Evolutionary conservation across 176 grass and related monocot genomes (phyloP).

Genomic region (Triticum urartu): DNA sequence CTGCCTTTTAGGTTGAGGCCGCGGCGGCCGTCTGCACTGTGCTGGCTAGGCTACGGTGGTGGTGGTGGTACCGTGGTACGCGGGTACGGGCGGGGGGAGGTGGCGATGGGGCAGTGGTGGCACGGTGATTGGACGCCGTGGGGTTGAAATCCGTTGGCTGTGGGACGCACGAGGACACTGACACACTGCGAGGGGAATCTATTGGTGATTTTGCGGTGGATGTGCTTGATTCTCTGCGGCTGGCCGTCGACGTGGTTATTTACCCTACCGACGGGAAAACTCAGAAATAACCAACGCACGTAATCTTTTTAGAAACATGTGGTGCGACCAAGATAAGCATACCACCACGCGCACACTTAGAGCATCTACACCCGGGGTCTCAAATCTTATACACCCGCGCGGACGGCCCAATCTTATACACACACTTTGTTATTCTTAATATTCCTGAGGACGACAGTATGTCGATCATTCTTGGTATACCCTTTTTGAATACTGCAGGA

Average conservation of each 20-base stretch:
- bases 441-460: no score
- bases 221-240: background rate
- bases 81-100: background rate
- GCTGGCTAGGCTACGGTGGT: background rate
- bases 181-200: background rate
- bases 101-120: background rate
- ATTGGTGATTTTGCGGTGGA: background rate
- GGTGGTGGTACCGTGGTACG: background rate
- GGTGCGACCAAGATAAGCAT: no score
- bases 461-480: no score
- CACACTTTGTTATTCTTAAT: no score
- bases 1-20: background rate
- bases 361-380: no score
- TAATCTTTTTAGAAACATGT: no score
- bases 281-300: no score
- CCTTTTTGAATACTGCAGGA: no score
- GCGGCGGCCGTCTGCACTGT: background rate
- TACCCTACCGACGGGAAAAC: no score
- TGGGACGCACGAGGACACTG: background rate
- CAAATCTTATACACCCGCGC: no score
- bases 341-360: no score
- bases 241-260: background rate
- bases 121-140: conserved; percentile 11
- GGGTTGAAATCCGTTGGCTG: background rate
- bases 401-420: no score